Conservation (phyloP, 1,284 basidiomycete species). For the Bondarzewia mesenterica region DNA sequence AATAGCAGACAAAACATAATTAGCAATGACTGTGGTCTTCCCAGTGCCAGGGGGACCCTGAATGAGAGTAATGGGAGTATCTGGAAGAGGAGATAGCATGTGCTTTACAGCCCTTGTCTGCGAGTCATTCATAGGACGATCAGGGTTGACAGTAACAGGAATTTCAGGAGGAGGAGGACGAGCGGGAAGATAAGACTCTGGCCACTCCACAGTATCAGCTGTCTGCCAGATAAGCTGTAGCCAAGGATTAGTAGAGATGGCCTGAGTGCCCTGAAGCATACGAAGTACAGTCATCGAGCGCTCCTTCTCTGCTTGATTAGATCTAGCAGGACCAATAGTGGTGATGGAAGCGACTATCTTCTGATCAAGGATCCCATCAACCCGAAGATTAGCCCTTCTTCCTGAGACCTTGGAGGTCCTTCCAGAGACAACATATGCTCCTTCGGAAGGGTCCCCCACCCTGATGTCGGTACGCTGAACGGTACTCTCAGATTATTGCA, state of each 20-base stretch:
- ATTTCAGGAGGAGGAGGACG: background rate
- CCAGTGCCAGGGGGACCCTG: conserved; percentile 52
- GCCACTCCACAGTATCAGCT: conserved; percentile 19
- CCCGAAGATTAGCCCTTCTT: conserved; percentile 15
- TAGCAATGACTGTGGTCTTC: conserved; percentile 60
- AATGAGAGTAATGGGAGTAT: conserved; percentile 36
- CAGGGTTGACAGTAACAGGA: conserved; percentile 4
- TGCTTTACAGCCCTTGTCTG: conserved; percentile 42
- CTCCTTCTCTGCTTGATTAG: conserved; percentile 43
- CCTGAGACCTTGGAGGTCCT: conserved; percentile 17
- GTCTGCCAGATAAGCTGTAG: conserved; percentile 32
- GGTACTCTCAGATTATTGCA: background rate
- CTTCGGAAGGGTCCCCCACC: background rate
- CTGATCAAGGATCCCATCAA: conserved; percentile 15
- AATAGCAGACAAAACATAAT: conserved; percentile 35
- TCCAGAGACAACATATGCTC: conserved; percentile 20
- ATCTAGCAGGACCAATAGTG: conserved; percentile 41
- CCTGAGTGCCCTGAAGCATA: conserved; percentile 38
- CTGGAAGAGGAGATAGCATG: conserved; percentile 38
- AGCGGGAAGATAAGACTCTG: conserved; percentile 12
- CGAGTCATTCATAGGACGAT: conserved; percentile 39
- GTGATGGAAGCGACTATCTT: conserved; percentile 18
- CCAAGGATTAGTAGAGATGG: conserved; percentile 44
- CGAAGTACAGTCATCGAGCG: conserved; percentile 35
- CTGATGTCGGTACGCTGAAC: background rate